These are phyloP conservation scores for Coix lacrymajobi DNA, from an alignment of 176 grass and related monocot genomes.

Conservation along the genomic window DNA sequence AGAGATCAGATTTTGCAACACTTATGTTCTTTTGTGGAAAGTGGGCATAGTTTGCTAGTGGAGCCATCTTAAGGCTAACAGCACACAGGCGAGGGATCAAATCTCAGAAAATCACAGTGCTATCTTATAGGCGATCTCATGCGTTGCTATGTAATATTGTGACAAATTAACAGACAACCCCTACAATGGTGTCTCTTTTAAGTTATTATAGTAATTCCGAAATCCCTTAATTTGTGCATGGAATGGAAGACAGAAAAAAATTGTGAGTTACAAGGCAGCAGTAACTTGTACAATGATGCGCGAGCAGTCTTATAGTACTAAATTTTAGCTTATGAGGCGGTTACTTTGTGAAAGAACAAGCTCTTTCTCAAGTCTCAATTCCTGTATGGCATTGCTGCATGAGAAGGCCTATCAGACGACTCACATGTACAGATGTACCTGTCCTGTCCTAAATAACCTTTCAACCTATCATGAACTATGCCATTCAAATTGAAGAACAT, in stretches of 20 bases:
- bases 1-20: slow-evolving; percentile 11
- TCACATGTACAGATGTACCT: not conserved
- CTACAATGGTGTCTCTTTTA: not conserved
- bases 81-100: not conserved
- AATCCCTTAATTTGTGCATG: not conserved
- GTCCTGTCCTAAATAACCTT: not conserved
- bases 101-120: not conserved
- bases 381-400: not conserved
- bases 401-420: not conserved
- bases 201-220: not conserved
- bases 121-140: not conserved
- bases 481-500: not conserved
- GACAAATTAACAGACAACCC: not conserved
- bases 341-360: not conserved
- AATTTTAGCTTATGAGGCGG: not conserved
- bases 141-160: not conserved
- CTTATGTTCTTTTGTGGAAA: not conserved
- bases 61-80: not conserved
- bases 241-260: not conserved
- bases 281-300: not conserved
- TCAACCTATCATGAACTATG: not conserved
- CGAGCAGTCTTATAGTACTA: not conserved
- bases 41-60: not conserved
- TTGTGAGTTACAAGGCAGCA: not conserved
- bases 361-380: not conserved